These are phyloP conservation scores for Chenopodium album DNA, from an alignment of 148 eudicot genomes.

Conservation along the genomic window DNA sequence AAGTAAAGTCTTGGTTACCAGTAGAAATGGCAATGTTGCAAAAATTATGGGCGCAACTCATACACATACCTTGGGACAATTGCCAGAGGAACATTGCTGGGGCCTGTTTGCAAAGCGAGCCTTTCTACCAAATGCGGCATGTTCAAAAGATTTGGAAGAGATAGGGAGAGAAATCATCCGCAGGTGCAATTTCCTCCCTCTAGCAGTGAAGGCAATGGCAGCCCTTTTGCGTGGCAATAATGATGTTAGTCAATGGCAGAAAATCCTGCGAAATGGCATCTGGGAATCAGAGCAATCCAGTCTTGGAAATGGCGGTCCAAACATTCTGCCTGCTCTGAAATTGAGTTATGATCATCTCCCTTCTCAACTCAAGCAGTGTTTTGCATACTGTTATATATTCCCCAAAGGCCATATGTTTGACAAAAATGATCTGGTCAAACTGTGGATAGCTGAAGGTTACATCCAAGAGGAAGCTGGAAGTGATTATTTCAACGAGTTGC, in stretches of 20 bases:
- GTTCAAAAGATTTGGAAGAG: not conserved
- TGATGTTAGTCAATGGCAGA: conserved; percentile 28
- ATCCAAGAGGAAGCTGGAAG: conserved; percentile 25
- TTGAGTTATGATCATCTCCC: conserved; percentile 33
- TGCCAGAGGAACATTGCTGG: conserved; percentile 37
- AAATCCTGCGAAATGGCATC: conserved; percentile 19
- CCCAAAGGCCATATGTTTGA: conserved; percentile 35
- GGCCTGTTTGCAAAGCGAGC: conserved; percentile 23
- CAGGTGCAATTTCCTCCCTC: conserved; percentile 32
- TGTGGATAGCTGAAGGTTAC: conserved; percentile 30
- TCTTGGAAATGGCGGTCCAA: not conserved
- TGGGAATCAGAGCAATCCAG: conserved; percentile 27
- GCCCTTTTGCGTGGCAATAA: conserved; percentile 20
- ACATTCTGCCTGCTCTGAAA: conserved; percentile 28
- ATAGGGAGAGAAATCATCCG: conserved; percentile 27
- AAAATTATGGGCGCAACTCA: conserved; percentile 5
- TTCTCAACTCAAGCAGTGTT: conserved; percentile 32
- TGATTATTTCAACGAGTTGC: conserved; percentile 26
- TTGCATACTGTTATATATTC: conserved; percentile 31
- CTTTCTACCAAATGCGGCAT: conserved; percentile 17
- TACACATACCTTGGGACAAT: conserved; percentile 7
- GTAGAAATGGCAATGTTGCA: conserved; percentile 17
- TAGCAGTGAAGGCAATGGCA: conserved; percentile 38
- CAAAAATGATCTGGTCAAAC: conserved; percentile 26
- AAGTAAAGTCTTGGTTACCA: conserved; percentile 28